These are phyloP conservation scores for Oryza glumipatula DNA, from an alignment of 176 grass and related monocot genomes.

Conservation along the genomic window DNA sequence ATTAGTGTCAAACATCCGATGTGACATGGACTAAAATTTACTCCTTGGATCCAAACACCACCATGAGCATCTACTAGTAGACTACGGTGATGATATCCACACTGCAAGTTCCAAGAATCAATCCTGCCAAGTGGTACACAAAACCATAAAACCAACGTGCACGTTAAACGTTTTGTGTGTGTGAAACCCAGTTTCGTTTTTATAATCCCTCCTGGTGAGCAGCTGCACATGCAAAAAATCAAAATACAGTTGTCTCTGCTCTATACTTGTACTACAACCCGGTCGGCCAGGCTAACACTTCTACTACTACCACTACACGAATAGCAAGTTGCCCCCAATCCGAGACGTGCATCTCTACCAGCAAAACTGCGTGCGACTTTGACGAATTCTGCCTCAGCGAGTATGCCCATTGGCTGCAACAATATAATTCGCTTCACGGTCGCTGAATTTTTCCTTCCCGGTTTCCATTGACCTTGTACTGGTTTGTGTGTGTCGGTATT, in stretches of 20 bases:
- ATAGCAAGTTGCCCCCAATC: background rate
- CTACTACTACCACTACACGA: background rate
- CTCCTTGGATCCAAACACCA: too few relatives aligned
- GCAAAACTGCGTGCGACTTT: background rate
- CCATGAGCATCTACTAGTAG: too few relatives aligned
- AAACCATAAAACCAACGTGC: background rate
- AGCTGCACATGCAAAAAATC: background rate
- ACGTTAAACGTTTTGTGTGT: constrained; percentile 4
- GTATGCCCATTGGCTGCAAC: background rate
- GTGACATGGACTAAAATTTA: too few relatives aligned
- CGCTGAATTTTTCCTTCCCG: constrained; percentile 29
- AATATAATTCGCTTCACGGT: background rate
- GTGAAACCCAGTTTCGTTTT: background rate
- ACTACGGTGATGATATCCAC: background rate
- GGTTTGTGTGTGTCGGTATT: background rate
- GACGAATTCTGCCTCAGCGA: constrained; percentile 21
- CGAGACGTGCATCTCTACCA: background rate
- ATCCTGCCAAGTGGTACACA: background rate
- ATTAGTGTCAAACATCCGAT: too few relatives aligned
- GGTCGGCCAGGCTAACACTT: background rate
- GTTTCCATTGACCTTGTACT: constrained; percentile 28
- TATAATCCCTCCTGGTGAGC: background rate
- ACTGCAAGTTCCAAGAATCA: background rate
- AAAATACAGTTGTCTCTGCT: background rate
- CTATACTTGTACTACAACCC: background rate